Evolutionary conservation across 1,284 basidiomycete genomes (phyloP), one percentile per base, ranked within the genome.

Genomic region (Tetrapyrgos nigripes): DNA sequence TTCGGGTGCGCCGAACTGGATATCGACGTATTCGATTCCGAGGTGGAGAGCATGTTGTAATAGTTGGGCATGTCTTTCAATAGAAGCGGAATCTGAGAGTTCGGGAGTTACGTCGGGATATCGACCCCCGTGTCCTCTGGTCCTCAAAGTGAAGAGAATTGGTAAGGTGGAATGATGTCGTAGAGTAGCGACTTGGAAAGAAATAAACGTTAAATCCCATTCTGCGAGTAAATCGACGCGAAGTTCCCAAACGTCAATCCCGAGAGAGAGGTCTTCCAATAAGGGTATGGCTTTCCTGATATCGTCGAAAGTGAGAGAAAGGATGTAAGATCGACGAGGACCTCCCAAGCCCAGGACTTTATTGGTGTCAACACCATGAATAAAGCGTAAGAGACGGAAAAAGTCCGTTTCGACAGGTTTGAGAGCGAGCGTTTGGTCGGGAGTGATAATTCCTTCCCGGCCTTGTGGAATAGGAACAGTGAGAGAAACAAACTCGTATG

Each of bases 1-100:
- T 58, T 87, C 82, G 0, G 91, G 83, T 78, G 91, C 91, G 0
- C 87, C 84, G 53, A 94, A 86, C 76, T 99, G 96, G 53, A 98
- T 82, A 66, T 99, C 97, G 64, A 99, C 76, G 70, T 96, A 98
- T 76, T 98, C 97, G 65, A 94, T 91, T 1, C 91, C 96, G 48
- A 92, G 79, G 50, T 92, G 88, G 35, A 97, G 74, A 6, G 90
- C 96, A 35, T 96, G 82, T 53, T 86, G 79, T 70, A 97, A 83
- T 10, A 98, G 83, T 46, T 88, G 86, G 62, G 92, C 87, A 37
- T 91, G 93, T 60, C 91, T 90, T 55, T 63, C 56, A 11, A 62
- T 27, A 4, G 62, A 53, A 13, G 44, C 14, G 9, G 33, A 19
- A 40, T 67, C 62, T 17, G n/a, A n/a, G n/a, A n/a, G n/a, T 26